phyloP scores from a whole-genome alignment of 306 rosid species.

The Ammopiptanthus mongolicus region DNA sequence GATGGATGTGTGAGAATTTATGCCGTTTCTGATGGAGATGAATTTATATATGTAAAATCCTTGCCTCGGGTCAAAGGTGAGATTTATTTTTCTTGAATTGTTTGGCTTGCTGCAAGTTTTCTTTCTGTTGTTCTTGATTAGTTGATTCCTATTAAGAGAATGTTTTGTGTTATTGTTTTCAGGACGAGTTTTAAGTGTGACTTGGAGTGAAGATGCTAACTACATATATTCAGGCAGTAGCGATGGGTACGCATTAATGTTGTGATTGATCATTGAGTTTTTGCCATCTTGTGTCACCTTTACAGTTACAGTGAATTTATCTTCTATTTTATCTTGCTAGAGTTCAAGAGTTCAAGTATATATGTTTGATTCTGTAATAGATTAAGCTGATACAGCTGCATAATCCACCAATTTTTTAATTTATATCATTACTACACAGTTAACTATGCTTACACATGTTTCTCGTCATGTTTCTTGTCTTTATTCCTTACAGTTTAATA shows the following conservation, averaged over 20 bases:
- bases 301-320: not conserved
- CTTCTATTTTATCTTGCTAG: not conserved
- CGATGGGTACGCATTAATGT: slow-evolving; percentile 66
- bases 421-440: not conserved
- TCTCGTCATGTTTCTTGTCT: not conserved
- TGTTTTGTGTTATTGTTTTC: slow-evolving; percentile 20
- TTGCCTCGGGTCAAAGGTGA: slow-evolving; percentile 86
- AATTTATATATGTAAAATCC: slow-evolving; percentile 55
- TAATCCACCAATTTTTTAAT: not conserved
- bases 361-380: not conserved
- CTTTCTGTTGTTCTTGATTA: not conserved
- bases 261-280: not conserved
- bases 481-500: slow-evolving; percentile 43
- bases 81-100: slow-evolving; percentile 27
- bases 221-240: slow-evolving; percentile 83
- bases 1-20: slow-evolving; percentile 77
- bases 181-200: slow-evolving; percentile 80
- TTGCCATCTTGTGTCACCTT: too few relatives aligned
- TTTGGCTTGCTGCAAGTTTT: not conserved
- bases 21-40: slow-evolving; percentile 49
- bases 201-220: slow-evolving; percentile 79
- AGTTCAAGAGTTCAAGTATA: not conserved
- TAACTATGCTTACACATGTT: not conserved
- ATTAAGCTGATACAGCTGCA: not conserved
- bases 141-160: not conserved